Percentiles rank a stretch among this genome's conserved stretches.
Conservation (phyloP, 176 grass and related monocot genomes). For the Hordeum vulgare region MorexV3_pseudomolecules_assembly NC_058519.1:537519797-537520296, state of each 20-base stretch:
- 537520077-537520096: neutral
- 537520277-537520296: too few relatives aligned
- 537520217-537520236: too few relatives aligned
- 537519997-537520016: neutral
- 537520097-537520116: neutral
- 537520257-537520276: too few relatives aligned
- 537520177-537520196: too few relatives aligned
- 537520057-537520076: neutral
- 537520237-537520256: too few relatives aligned
- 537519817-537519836: neutral
- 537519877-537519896: neutral
- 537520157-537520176: too few relatives aligned
- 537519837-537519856: slow-evolving; percentile 10
- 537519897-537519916: neutral
- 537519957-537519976: neutral
- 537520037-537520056: neutral
- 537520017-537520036: too few relatives aligned
- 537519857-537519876: neutral
- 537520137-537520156: too few relatives aligned
- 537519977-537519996: neutral
- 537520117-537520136: too few relatives aligned
- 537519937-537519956: neutral
- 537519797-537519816: neutral
- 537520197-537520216: too few relatives aligned
- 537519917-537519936: neutral